phyloP scores from a whole-genome alignment of 2,329 filamentous ascomycete species.

The Amylocarpus encephaloides region DNA sequence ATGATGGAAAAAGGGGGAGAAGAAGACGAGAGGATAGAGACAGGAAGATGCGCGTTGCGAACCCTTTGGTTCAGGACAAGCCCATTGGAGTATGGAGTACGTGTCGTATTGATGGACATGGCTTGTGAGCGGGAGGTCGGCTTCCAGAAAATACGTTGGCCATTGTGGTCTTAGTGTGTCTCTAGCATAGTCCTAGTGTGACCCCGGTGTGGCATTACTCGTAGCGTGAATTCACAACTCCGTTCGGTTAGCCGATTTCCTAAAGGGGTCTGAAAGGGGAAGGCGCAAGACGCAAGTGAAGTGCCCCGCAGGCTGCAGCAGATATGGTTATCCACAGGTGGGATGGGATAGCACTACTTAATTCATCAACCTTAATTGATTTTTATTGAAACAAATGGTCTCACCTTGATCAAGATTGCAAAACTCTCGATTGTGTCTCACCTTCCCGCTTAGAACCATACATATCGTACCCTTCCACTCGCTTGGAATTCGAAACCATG shows the following conservation, averaged over 20 bases:
- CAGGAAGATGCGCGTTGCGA: slow-evolving; percentile 1
- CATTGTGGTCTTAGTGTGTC: no score
- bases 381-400: no score
- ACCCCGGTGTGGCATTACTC: no score
- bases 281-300: no score
- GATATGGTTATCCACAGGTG: no score
- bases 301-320: no score
- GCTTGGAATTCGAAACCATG: neutral
- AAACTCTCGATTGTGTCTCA: neutral
- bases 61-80: neutral
- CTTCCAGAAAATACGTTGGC: neutral
- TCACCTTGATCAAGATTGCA: neutral
- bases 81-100: slow-evolving; percentile 1
- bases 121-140: neutral
- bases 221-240: no score
- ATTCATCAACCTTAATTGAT: no score
- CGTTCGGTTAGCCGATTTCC: no score
- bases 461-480: neutral
- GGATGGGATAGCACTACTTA: no score
- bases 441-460: neutral
- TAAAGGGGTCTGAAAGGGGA: no score
- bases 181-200: no score
- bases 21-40: slow-evolving; percentile 1
- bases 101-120: slow-evolving; percentile 3
- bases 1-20: neutral